These are phyloP conservation scores for Fraxinus sp. DNA, from an alignment of 305 asterid species.

Conservation along the genomic window DNA sequence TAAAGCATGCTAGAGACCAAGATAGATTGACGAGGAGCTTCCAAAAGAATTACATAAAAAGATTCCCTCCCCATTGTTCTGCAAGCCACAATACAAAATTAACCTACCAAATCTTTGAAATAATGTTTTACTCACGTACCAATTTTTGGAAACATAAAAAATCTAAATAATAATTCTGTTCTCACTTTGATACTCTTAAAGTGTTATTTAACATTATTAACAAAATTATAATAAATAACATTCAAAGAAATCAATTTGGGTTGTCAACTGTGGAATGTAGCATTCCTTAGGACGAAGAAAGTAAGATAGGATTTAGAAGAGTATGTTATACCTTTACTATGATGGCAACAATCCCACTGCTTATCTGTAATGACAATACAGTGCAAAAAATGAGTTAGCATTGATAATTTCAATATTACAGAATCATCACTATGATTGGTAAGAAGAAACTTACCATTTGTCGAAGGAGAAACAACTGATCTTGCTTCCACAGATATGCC, in stretches of 20 bases:
- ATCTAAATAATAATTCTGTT: background rate
- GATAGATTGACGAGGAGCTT: background rate
- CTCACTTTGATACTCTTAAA: background rate
- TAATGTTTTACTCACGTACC: background rate
- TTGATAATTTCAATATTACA: constrained; percentile 11
- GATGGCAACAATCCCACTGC: constrained; percentile 72
- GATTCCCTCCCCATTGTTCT: background rate
- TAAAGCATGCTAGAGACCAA: background rate
- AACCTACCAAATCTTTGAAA: background rate
- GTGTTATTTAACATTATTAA: background rate
- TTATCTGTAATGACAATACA: constrained; percentile 47
- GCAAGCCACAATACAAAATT: background rate
- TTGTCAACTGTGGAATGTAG: background rate
- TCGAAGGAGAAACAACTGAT: constrained; percentile 73
- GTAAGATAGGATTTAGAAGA: background rate
- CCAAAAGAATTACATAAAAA: background rate
- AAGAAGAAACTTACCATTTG: constrained; percentile 60
- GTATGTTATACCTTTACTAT: constrained; percentile 64
- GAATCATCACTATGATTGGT: constrained; percentile 12
- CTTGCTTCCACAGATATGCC: constrained; percentile 93
- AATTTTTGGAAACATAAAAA: background rate
- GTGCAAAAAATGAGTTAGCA: constrained; percentile 23
- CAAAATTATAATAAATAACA: background rate
- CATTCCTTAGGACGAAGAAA: background rate
- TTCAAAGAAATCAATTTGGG: background rate